Percentiles rank a stretch among this genome's conserved stretches.
Evolutionary conservation across 768 basidiomycete genomes (phyloP).

Genomic region (Mrakia gelida): DNA sequence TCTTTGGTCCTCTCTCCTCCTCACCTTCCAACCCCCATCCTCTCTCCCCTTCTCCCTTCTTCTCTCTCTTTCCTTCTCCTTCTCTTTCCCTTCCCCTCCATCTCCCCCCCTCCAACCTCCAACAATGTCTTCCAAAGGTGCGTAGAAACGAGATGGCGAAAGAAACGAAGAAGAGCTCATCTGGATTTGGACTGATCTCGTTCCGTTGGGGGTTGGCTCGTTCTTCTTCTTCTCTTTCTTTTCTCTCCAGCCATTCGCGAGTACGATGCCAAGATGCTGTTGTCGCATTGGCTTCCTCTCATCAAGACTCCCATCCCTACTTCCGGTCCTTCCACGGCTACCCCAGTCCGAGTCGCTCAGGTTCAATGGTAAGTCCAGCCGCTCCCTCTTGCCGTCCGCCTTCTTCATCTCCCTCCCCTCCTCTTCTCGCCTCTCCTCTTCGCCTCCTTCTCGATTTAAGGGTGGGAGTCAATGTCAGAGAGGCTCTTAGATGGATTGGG

Average conservation of each 20-base stretch:
- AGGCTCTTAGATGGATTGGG: not conserved
- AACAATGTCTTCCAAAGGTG: conserved; percentile 42
- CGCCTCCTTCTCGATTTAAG: not conserved
- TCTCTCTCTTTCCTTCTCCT: conserved; percentile 3
- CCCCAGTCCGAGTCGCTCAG: conserved; percentile 32
- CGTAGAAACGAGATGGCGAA: conserved; percentile 17
- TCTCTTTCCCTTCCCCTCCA: not conserved
- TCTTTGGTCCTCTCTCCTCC: not conserved
- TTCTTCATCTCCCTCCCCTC: conserved; percentile 49
- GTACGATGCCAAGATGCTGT: conserved; percentile 96
- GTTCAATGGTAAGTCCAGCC: conserved; percentile 28
- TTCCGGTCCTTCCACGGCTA: conserved; percentile 29
- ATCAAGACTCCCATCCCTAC: conserved; percentile 57
- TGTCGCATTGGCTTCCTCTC: conserved; percentile 94
- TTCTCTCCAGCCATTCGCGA: conserved; percentile 74
- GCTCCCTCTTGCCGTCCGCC: conserved; percentile 50
- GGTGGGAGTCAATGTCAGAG: not conserved
- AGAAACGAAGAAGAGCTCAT: not conserved
- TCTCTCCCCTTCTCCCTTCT: not conserved
- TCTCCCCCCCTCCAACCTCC: conserved; percentile 1
- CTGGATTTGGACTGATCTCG: not conserved
- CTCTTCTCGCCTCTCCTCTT: not conserved
- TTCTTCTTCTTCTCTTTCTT: not conserved
- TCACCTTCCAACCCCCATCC: not conserved
- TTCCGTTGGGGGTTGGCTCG: not conserved